Conservation (phyloP, 2,329 filamentous ascomycete genomes). For the Pestalotiopsis sp. region DNA sequence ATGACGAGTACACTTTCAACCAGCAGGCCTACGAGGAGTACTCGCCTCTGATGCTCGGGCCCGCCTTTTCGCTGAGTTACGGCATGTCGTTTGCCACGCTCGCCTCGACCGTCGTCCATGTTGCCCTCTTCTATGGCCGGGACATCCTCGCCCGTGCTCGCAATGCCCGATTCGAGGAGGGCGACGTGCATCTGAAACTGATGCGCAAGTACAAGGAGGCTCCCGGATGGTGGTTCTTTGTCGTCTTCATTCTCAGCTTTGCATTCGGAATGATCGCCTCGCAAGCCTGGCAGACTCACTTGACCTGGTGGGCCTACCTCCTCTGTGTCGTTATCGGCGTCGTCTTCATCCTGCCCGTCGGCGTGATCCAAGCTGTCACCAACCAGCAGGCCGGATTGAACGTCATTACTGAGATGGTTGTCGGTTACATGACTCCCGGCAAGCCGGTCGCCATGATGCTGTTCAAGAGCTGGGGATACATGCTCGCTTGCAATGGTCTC, state of each 20-base stretch:
- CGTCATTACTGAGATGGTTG: constrained; percentile 72
- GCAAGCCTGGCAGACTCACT: constrained; percentile 40
- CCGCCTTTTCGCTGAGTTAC: constrained; percentile 58
- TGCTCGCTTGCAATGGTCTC: constrained; percentile 49
- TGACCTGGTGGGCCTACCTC: constrained; percentile 47
- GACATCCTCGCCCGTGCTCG: constrained; percentile 46
- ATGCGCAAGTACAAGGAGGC: constrained; percentile 60
- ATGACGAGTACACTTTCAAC: constrained; percentile 44
- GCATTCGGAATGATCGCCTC: constrained; percentile 44
- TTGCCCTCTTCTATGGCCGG: constrained; percentile 52
- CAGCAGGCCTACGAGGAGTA: constrained; percentile 45
- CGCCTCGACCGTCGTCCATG: constrained; percentile 54
- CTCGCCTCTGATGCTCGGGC: constrained; percentile 53
- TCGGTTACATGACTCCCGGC: constrained; percentile 74
- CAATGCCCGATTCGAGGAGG: constrained; percentile 40
- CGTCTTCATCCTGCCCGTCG: constrained; percentile 44
- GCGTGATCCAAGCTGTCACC: constrained; percentile 50
- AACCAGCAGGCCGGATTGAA: constrained; percentile 50
- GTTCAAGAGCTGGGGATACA: constrained; percentile 68
- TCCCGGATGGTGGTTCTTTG: constrained; percentile 60
- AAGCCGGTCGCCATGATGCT: constrained; percentile 75
- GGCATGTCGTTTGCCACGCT: constrained; percentile 61
- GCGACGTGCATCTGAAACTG: constrained; percentile 55
- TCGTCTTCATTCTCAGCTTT: constrained; percentile 50
- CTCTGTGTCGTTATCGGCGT: constrained; percentile 41